A percentile compares a stretch with the other conserved stretches of the same genome.
Conservation (phyloP, 1,139 yeast species). For the Geotrichum fermentans region DNA sequence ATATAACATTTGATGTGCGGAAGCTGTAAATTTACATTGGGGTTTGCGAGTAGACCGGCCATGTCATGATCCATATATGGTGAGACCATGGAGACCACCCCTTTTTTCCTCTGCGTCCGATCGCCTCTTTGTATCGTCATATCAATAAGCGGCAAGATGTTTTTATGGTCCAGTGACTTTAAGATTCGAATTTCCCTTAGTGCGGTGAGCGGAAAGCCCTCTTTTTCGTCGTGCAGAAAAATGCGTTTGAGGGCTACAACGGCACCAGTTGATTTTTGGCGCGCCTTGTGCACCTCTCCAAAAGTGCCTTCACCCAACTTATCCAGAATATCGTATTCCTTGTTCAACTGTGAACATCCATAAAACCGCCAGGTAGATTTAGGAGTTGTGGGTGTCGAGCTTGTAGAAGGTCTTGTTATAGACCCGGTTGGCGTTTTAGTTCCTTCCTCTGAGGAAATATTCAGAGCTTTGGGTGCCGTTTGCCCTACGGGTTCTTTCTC, state of each 20-base stretch:
- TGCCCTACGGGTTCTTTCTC: background rate
- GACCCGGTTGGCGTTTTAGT: background rate
- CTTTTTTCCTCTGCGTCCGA: constrained; percentile 23
- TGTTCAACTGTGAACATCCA: constrained; percentile 36
- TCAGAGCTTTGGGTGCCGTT: background rate
- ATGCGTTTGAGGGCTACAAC: constrained; percentile 84
- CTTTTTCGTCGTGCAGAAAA: constrained; percentile 75
- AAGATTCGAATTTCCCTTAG: constrained; percentile 85
- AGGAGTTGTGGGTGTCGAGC: constrained; percentile 1
- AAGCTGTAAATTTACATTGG: constrained; percentile 55
- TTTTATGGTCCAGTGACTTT: constrained; percentile 62
- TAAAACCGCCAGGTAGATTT: constrained; percentile 13
- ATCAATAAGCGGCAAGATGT: constrained; percentile 74
- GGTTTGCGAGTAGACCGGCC: constrained; percentile 87
- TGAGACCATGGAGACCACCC: constrained; percentile 71
- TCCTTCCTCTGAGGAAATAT: background rate
- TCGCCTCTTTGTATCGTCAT: constrained; percentile 61
- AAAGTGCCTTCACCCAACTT: constrained; percentile 93
- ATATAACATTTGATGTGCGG: constrained; percentile 80
- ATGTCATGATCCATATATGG: constrained; percentile 93
- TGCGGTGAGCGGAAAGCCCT: constrained; percentile 76
- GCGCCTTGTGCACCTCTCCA: constrained; percentile 71
- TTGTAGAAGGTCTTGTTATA: background rate
- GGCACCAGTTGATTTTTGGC: constrained; percentile 45
- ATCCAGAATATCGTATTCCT: constrained; percentile 52